phyloP scores from a whole-genome alignment of 1,284 basidiomycete species.

The Mycosarcoma maydis region DNA sequence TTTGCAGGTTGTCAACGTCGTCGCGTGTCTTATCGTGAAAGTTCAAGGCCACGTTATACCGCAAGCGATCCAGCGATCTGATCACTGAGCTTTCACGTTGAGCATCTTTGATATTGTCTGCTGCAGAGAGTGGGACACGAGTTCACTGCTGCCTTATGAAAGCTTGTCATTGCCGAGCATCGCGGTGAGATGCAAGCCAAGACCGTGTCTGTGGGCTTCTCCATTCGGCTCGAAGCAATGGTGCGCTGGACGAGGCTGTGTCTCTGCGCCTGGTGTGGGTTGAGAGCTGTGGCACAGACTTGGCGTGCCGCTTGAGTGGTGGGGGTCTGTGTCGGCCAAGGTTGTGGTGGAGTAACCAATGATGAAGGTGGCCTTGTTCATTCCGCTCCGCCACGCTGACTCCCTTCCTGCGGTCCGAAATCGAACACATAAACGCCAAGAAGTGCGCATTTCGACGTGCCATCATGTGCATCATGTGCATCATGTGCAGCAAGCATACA shows the following conservation, averaged over 20 bases:
- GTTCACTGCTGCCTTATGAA: no score
- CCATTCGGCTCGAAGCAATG: not conserved
- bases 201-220: no score
- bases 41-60: no score
- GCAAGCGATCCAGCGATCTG: no score
- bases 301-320: no score
- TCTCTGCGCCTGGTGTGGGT: not conserved
- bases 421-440: constrained; percentile 3
- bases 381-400: not conserved
- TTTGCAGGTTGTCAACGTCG: no score
- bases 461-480: not conserved
- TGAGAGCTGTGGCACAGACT: not conserved
- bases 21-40: no score
- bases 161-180: not conserved
- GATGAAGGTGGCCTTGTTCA: not conserved
- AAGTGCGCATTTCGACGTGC: constrained; percentile 8
- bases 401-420: not conserved
- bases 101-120: no score
- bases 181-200: constrained; percentile 7
- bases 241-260: not conserved
- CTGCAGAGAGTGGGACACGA: no score
- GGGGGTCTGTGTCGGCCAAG: no score
- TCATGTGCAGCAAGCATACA: no score
- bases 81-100: no score
- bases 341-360: not conserved